Evolutionary conservation across 305 asterid genomes (phyloP), one percentile per base, ranked within the genome.

Genomic region (Plantago coronopus): DNA sequence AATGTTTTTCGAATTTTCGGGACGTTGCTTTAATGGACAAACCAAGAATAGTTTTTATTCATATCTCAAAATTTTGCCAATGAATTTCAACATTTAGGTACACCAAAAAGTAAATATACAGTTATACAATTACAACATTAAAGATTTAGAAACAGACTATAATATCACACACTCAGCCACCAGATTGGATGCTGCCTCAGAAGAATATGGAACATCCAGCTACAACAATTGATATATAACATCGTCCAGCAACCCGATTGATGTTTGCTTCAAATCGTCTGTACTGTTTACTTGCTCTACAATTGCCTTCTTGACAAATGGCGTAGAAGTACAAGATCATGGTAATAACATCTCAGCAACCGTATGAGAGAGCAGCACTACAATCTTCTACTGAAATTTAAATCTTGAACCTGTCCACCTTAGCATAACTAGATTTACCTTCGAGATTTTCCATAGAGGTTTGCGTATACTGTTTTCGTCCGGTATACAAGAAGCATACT

Each of bases 401-500:
- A 34, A 56, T 27, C 57, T 14, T 6, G 11, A 31, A 40, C 44
- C 51, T 43, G 5, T 20, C 18, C 22, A 1, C 40, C 47, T 29
- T 68, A 7, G 37, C 53, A 18, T 15, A 17, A 46, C 45, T 7
- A 25, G 48, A 45, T 48, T 65, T 55, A 78, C 66, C 80, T 69
- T 47, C 49, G 68, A 22, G 87, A 54, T n/a, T 72, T 66, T 27
- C 83, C 82, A 17, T 82, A 82, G 57, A 82, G 86, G 43, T 82
- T 54, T 37, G 72, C 62, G 10, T 79, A 82, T 27, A 82, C 89
- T 1, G 73, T 17, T 78, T 67, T 82, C 12, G 86, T 82, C 29
- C 89, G 74, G 38, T 73, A 67, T 14, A 82, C 89, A 15, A 82
- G 86, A 64, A 82, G 73, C 86, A 77, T 59, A 73, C 86, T 82